Evolutionary conservation across 2,329 filamentous ascomycete species (phyloP), one percentile per base, ranked within the genome.

Genomic region (Pseudogymnoascus sp.): DNA sequence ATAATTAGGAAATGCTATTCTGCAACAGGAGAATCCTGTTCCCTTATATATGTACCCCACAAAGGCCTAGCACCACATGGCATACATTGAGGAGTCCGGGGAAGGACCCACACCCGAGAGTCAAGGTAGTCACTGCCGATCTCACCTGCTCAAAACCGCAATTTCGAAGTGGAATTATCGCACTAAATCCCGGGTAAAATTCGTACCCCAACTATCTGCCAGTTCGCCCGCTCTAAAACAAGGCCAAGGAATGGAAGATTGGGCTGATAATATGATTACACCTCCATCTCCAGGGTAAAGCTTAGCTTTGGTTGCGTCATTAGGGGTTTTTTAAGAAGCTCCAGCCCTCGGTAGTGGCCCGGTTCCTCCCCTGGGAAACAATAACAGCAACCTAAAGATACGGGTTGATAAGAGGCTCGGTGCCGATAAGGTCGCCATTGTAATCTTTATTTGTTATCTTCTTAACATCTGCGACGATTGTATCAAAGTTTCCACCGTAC

Each of bases 31-130:
- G 58, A 26, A 16, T 60, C 23, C 35, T 4, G 33, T 33, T 26
- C 8, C 55, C 21, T 60, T 60, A 60, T 39, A 60, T 60, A 39
- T 60, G 8, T 60, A 60, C 35, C 58, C 58, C 58, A 16, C 33
- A 60, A 60, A 39, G 14, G 12, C 49, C 33, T 26, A 37, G 19
- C 38, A 41, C 21, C 21, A 16, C 26, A 39, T 60, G 35, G 21
- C 33, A 60, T 38, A 26, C 33, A 19, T 60, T 10, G 14, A 26
- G 11, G 6, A 60, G 58, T 60, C 35, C 12, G 58, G 58, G 58
- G 58, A 60, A 60, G 29, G 58, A 39, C 38, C 38, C 58, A 60
- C 38, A 10, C 3, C 19, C 7, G 19, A 41, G 10, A 16, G 58
- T 60, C 35, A 39, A 26, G 58, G 39, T 60, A 26, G 21, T 38